Percentiles rank a stretch among this genome's conserved stretches.
Evolutionary conservation across 176 grass and related monocot genomes (phyloP).

Genomic region (Ananas comosus): DNA sequence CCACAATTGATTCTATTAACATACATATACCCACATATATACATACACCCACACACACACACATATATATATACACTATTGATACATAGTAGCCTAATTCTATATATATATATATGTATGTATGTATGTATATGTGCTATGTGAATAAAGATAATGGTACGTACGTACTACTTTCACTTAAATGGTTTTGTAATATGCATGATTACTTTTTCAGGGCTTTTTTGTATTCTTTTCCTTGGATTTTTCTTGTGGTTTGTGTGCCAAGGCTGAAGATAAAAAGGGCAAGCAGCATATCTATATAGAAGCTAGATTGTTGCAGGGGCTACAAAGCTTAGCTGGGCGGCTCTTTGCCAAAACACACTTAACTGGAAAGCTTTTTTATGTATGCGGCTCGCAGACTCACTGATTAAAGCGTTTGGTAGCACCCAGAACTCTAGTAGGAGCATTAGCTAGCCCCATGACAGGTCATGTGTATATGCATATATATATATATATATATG

Average conservation of each 20-base stretch:
- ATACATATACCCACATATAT: too few relatives aligned
- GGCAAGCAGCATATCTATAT: background rate
- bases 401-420: conserved; percentile 54
- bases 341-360: conserved; percentile 53
- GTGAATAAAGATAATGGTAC: too few relatives aligned
- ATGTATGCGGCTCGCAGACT: conserved; percentile 12
- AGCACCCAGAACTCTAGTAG: conserved; percentile 28
- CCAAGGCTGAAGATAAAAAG: conserved; percentile 43
- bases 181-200: too few relatives aligned
- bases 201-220: background rate
- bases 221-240: conserved; percentile 44
- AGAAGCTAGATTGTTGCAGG: conserved; percentile 17
- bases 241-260: conserved; percentile 45
- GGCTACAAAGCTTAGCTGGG: conserved; percentile 29
- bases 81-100: too few relatives aligned
- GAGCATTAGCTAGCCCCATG: conserved; percentile 18
- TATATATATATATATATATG: too few relatives aligned
- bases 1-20: too few relatives aligned
- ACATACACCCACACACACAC: too few relatives aligned
- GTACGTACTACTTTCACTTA: too few relatives aligned
- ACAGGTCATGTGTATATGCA: conserved; percentile 9
- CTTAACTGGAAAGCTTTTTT: conserved; percentile 32
- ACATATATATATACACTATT: too few relatives aligned
- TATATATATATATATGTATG: too few relatives aligned
- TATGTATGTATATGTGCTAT: too few relatives aligned